phyloP scores from a whole-genome alignment of 1,284 basidiomycete species.

The Ceratobasidium sp. region DNA sequence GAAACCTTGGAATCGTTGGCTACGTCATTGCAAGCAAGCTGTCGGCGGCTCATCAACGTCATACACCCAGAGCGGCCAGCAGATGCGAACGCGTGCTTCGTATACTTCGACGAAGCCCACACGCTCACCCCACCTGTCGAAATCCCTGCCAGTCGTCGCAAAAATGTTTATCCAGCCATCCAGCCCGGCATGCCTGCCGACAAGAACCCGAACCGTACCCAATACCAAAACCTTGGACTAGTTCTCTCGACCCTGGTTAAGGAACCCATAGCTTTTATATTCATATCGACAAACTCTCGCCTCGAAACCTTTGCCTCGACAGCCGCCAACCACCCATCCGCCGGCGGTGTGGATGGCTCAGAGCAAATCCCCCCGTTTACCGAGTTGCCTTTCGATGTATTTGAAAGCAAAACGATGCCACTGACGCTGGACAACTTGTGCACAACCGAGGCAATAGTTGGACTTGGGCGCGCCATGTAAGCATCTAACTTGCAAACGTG shows the following conservation, averaged over 20 bases:
- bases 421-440: neutral
- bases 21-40: neutral
- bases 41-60: neutral
- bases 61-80: neutral
- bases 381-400: constrained; percentile 1
- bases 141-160: too few species aligned
- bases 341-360: neutral
- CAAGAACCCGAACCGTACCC: neutral
- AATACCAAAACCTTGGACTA: neutral
- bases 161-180: too few species aligned
- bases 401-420: neutral
- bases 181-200: neutral
- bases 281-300: constrained; percentile 5
- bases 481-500: too few species aligned
- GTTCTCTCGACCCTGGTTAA: neutral
- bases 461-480: too few species aligned
- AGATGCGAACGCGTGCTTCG: neutral
- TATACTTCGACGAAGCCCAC: constrained; percentile 6
- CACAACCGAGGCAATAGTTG: too few species aligned
- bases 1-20: neutral
- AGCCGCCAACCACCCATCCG: neutral
- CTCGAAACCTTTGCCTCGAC: neutral
- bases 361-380: neutral
- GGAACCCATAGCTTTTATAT: neutral
- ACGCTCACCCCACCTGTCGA: neutral